A percentile compares a stretch with the other conserved stretches of the same genome.
Evolutionary conservation across 306 rosid genomes (phyloP).

Genomic region (Dicorynia guianensis): DNA sequence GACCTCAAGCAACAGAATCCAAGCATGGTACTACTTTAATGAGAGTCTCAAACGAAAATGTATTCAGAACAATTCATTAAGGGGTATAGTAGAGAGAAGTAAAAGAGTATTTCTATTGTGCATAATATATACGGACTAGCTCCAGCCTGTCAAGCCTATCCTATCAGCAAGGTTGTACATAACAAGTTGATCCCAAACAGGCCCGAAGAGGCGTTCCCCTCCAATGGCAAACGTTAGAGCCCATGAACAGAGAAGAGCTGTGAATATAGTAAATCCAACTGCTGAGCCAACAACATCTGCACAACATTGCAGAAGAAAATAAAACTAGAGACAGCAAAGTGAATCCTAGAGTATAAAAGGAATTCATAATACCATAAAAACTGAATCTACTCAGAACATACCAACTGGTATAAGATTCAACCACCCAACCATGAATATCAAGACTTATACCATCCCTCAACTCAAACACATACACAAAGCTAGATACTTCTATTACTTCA

Average conservation of each 20-base stretch:
- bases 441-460: slow-evolving; percentile 1
- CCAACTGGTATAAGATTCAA: background rate
- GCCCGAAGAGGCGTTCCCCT: slow-evolving; percentile 83
- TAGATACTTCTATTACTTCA: background rate
- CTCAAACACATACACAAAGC: background rate
- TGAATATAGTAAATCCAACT: slow-evolving; percentile 68
- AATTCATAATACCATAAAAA: slow-evolving; percentile 18
- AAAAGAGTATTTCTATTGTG: background rate
- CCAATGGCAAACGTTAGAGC: slow-evolving; percentile 84
- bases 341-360: slow-evolving; percentile 13
- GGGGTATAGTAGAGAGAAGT: background rate
- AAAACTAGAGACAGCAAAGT: slow-evolving; percentile 1
- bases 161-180: slow-evolving; percentile 94
- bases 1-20: slow-evolving; percentile 18
- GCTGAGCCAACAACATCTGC: slow-evolving; percentile 83
- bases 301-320: slow-evolving; percentile 30
- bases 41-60: slow-evolving; percentile 26
- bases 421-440: slow-evolving; percentile 6
- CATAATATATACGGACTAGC: slow-evolving; percentile 48
- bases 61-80: background rate
- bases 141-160: slow-evolving; percentile 80
- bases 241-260: slow-evolving; percentile 71
- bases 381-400: slow-evolving; percentile 16
- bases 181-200: slow-evolving; percentile 84
- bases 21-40: background rate